These are phyloP conservation scores for Aureobasidium sp. DNA, from an alignment of 2,329 filamentous ascomycete species.

Conservation along the genomic window DNA sequence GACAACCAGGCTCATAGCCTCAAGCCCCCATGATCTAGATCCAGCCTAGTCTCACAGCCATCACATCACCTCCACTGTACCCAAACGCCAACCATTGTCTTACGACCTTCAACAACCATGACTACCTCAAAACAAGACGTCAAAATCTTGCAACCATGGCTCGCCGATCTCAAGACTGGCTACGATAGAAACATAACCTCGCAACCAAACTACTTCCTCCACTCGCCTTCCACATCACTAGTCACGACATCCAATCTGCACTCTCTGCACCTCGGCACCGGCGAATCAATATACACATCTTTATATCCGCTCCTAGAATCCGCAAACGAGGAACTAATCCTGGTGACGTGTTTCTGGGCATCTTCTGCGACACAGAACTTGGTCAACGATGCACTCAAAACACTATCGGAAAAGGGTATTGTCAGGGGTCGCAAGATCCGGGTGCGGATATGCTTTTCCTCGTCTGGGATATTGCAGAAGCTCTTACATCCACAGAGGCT, in stretches of 20 bases:
- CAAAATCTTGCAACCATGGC: not conserved
- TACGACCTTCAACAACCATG: not conserved
- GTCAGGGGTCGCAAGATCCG: conserved; percentile 40
- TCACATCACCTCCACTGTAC: not conserved
- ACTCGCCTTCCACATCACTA: conserved; percentile 27
- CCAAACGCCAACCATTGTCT: not conserved
- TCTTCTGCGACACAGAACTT: conserved; percentile 54
- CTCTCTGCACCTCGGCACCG: conserved; percentile 39
- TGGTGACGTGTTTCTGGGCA: conserved; percentile 82
- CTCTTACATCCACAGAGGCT: conserved; percentile 62
- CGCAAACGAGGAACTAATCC: conserved; percentile 59
- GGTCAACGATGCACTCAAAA: conserved; percentile 51
- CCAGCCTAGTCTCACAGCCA: not conserved
- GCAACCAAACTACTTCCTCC: conserved; percentile 36
- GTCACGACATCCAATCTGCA: conserved; percentile 31
- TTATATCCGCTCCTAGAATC: conserved; percentile 56
- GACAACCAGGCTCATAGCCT: not conserved
- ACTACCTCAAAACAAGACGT: not conserved
- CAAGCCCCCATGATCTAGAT: not conserved
- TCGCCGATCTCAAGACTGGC: not conserved
- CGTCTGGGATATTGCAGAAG: conserved; percentile 64
- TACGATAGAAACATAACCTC: conserved; percentile 19
- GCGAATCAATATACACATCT: conserved; percentile 34
- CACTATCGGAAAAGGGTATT: conserved; percentile 48
- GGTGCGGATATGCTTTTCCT: conserved; percentile 73